Evolutionary conservation across 768 basidiomycete species (phyloP).

Genomic region (Russula foetens): DNA sequence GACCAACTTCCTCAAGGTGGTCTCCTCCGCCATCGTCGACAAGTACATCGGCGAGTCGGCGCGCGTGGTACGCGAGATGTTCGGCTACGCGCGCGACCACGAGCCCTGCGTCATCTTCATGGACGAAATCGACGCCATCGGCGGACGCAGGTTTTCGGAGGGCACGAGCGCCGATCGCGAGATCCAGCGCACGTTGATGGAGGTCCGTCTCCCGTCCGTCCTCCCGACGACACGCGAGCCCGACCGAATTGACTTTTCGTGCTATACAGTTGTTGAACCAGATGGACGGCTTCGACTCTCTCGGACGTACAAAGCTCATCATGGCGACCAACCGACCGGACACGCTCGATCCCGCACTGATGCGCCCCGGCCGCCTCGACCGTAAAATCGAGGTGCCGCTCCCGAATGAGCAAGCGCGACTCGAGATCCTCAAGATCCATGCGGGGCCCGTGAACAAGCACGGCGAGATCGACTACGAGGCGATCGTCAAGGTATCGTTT

Average conservation of each 20-base stretch:
- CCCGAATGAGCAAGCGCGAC: constrained; percentile 92
- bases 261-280: constrained; percentile 78
- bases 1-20: constrained; percentile 98
- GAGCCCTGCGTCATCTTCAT: constrained; percentile 99
- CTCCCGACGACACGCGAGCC: no score
- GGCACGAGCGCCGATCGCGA: constrained; percentile 97
- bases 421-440: constrained; percentile 98
- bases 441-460: constrained; percentile 89
- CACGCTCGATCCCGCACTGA: constrained; percentile 92
- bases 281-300: constrained; percentile 98
- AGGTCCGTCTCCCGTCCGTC: constrained; percentile 38
- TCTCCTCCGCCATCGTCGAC: constrained; percentile 95
- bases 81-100: constrained; percentile 94
- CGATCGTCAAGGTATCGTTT: constrained; percentile 78
- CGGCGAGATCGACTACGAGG: constrained; percentile 95
- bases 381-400: constrained; percentile 97
- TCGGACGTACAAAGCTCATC: constrained; percentile 93
- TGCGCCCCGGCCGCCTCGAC: constrained; percentile 93
- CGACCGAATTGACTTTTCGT: background rate
- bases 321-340: constrained; percentile 99
- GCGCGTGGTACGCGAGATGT: constrained; percentile 96
- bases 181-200: constrained; percentile 98
- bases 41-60: constrained; percentile 99
- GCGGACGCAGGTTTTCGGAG: constrained; percentile 83
- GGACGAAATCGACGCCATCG: constrained; percentile 98